phyloP scores from a whole-genome alignment of 1,284 basidiomycete species.

The Papiliotrema fonsecae region DNA sequence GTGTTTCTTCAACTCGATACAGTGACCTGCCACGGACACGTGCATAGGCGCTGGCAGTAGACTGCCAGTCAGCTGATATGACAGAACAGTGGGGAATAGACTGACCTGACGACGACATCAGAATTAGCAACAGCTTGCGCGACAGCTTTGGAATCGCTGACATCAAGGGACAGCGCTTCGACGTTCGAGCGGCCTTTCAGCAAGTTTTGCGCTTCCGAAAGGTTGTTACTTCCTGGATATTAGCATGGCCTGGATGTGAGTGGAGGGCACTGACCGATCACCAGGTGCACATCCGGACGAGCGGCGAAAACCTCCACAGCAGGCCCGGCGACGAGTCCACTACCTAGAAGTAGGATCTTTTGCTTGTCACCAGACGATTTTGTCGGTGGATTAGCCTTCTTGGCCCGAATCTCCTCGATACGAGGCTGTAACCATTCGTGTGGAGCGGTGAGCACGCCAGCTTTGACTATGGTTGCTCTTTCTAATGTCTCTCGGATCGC shows the following conservation, averaged over 20 bases:
- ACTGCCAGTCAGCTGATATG: no score
- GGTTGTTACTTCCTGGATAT: slow-evolving; percentile 65
- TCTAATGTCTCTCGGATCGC: slow-evolving; percentile 53
- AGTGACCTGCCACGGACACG: slow-evolving; percentile 66
- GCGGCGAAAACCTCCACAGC: slow-evolving; percentile 67
- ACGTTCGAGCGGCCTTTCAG: slow-evolving; percentile 58
- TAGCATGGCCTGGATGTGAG: slow-evolving; percentile 4
- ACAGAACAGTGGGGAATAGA: no score
- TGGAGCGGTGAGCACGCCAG: slow-evolving; percentile 55
- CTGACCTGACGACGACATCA: slow-evolving; percentile 66
- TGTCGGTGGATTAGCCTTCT: background rate
- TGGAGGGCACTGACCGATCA: slow-evolving; percentile 64
- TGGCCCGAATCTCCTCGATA: slow-evolving; percentile 51
- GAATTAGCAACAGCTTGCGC: slow-evolving; percentile 55
- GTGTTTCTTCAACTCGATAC: slow-evolving; percentile 68
- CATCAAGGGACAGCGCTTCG: slow-evolving; percentile 59
- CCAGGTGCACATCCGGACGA: slow-evolving; percentile 58
- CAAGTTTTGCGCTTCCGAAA: slow-evolving; percentile 59
- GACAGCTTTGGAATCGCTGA: slow-evolving; percentile 56
- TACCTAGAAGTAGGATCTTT: slow-evolving; percentile 74
- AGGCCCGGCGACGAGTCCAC: slow-evolving; percentile 86
- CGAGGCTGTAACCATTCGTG: slow-evolving; percentile 60
- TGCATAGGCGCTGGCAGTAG: slow-evolving; percentile 78
- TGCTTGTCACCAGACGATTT: slow-evolving; percentile 25
- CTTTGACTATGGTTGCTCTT: slow-evolving; percentile 64